Evolutionary conservation across 2,329 filamentous ascomycete species (phyloP).

Genomic region (Pseudocercospora pini-densiflorae): DNA sequence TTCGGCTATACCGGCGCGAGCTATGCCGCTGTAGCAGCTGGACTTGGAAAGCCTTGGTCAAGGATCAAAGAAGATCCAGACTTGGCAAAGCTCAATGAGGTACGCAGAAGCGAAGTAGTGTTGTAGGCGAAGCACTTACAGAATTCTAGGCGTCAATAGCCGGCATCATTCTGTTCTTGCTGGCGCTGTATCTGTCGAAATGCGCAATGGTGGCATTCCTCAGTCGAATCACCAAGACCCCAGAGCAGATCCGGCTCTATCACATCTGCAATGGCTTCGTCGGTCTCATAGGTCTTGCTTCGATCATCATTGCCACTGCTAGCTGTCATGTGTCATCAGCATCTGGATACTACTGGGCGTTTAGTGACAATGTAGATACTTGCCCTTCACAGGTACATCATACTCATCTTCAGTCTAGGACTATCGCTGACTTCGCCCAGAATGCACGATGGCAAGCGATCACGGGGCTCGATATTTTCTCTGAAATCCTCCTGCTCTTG

Average conservation of each 20-base stretch:
- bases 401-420: background rate
- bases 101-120: conserved; percentile 19
- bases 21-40: conserved; percentile 35
- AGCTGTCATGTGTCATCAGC: conserved; percentile 30
- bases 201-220: conserved; percentile 40
- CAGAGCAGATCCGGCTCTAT: conserved; percentile 33
- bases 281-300: conserved; percentile 34
- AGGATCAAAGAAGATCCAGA: conserved; percentile 22
- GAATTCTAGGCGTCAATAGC: conserved; percentile 32
- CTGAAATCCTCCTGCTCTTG: conserved; percentile 39
- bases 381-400: conserved; percentile 36
- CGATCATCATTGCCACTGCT: conserved; percentile 35
- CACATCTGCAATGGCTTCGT: conserved; percentile 32
- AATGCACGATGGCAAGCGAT: conserved; percentile 43
- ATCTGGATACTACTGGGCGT: conserved; percentile 38
- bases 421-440: conserved; percentile 25
- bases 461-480: conserved; percentile 46
- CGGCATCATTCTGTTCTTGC: conserved; percentile 36
- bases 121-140: conserved; percentile 9
- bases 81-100: conserved; percentile 32
- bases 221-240: conserved; percentile 38
- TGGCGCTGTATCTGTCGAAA: conserved; percentile 39
- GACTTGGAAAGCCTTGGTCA: conserved; percentile 36
- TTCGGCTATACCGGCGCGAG: conserved; percentile 35
- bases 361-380: conserved; percentile 29